A percentile compares a stretch with the other conserved stretches of the same genome.
phyloP scores from a whole-genome alignment of 371 early-diverging fungal species.

The Apophysomyces trapeziformis region DNA sequence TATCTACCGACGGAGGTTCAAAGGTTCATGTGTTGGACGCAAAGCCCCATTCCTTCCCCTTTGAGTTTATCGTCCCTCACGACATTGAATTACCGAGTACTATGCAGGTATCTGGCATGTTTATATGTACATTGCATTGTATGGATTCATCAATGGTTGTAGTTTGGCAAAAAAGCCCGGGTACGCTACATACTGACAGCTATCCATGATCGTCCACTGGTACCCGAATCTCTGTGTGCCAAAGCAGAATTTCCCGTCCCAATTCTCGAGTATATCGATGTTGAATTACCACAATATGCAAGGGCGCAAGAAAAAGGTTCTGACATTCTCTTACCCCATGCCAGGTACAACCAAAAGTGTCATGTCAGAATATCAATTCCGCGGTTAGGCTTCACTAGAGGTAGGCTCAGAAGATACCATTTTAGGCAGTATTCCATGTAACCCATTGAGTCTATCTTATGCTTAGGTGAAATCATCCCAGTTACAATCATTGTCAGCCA shows the following conservation, averaged over 20 bases:
- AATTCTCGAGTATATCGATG: conserved; percentile 47
- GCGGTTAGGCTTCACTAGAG: conserved; percentile 47
- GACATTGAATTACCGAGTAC: conserved; percentile 43
- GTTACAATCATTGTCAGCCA: conserved; percentile 35
- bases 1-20: conserved; percentile 19
- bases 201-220: conserved; percentile 47
- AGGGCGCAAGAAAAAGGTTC: conserved; percentile 33
- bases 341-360: conserved; percentile 21
- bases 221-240: conserved; percentile 44
- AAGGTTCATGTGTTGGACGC: conserved; percentile 39
- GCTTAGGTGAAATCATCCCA: conserved; percentile 39
- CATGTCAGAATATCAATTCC: conserved; percentile 35
- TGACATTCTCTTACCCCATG: conserved; percentile 17
- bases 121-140: not conserved
- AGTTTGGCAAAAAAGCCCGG: conserved; percentile 42
- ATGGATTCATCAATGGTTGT: not conserved
- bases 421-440: conserved; percentile 3
- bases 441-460: not conserved
- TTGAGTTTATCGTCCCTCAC: conserved; percentile 48
- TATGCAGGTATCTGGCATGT: conserved; percentile 37
- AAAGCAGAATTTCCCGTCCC: conserved; percentile 40
- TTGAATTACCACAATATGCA: conserved; percentile 28
- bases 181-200: conserved; percentile 44
- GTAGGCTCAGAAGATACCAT: conserved; percentile 13
- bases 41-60: conserved; percentile 43